Evolutionary conservation across 768 basidiomycete species (phyloP).

Genomic region (Podaxis sp.): DNA sequence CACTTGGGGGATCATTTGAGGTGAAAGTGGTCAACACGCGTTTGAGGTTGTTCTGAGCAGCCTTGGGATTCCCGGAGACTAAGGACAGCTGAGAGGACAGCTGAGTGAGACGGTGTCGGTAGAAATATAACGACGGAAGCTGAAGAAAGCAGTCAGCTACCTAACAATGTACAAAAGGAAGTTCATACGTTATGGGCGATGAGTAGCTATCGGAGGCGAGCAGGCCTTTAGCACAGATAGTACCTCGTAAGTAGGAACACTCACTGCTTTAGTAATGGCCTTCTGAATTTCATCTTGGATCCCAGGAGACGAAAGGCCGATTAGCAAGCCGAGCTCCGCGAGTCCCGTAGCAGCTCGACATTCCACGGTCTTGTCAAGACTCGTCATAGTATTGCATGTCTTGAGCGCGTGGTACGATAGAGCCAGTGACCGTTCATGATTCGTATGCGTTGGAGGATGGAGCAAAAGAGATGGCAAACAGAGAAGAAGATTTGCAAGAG

Average conservation of each 20-base stretch:
- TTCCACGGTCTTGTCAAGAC: conserved; percentile 58
- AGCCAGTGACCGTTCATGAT: conserved; percentile 53
- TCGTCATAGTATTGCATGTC: conserved; percentile 49
- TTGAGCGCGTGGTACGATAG: conserved; percentile 57
- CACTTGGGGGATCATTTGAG: conserved; percentile 49
- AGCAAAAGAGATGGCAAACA: conserved; percentile 58
- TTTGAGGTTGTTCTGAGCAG: conserved; percentile 58
- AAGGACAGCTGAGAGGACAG: conserved; percentile 64
- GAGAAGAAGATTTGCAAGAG: conserved; percentile 51
- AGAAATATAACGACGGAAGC: conserved; percentile 66
- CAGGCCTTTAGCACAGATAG: conserved; percentile 4
- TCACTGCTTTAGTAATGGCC: conserved; percentile 68
- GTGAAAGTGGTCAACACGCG: conserved; percentile 47
- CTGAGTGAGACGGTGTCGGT: conserved; percentile 57
- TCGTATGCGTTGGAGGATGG: conserved; percentile 63
- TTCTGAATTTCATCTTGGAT: conserved; percentile 65
- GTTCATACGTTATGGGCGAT: conserved; percentile 60
- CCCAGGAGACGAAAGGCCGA: conserved; percentile 49
- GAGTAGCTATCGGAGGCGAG: conserved; percentile 35
- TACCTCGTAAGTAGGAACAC: conserved; percentile 25
- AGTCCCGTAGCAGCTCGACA: conserved; percentile 71
- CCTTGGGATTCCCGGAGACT: conserved; percentile 51
- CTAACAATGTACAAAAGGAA: background rate
- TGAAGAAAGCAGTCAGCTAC: conserved; percentile 22
- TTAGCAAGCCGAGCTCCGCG: conserved; percentile 66